These are phyloP conservation scores for Tricharina praecox DNA, from an alignment of 495 filamentous ascomycete genomes.

Conservation along the genomic window DNA sequence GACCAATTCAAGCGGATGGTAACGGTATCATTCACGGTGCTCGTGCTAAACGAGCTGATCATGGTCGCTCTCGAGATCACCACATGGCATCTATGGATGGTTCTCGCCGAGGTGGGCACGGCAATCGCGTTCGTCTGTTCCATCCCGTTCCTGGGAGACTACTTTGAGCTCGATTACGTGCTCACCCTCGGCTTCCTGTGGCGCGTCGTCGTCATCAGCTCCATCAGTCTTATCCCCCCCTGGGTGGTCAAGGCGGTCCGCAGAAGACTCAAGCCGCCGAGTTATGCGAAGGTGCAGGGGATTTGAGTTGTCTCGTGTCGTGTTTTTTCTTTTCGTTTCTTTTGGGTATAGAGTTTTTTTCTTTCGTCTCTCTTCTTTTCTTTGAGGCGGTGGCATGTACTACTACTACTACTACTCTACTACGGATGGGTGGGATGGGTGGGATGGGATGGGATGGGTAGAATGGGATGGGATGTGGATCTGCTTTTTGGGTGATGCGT, in stretches of 20 bases:
- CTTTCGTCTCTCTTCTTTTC: too few species aligned
- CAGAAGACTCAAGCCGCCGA: constrained; percentile 75
- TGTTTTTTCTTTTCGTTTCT: too few species aligned
- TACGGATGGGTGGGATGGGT: too few species aligned
- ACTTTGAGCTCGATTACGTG: constrained; percentile 77
- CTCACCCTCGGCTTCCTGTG: constrained; percentile 69
- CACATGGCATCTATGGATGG: constrained; percentile 95
- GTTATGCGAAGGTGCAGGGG: constrained; percentile 83
- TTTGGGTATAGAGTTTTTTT: too few species aligned
- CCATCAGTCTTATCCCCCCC: constrained; percentile 68
- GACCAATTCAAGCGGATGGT: constrained; percentile 55
- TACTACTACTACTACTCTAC: too few species aligned
- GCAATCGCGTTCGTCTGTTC: constrained; percentile 59
- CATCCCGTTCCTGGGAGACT: constrained; percentile 71
- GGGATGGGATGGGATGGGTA: too few species aligned
- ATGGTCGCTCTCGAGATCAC: constrained; percentile 96
- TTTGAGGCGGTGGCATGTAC: too few species aligned
- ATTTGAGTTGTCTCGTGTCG: too few species aligned
- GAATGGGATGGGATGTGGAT: too few species aligned
- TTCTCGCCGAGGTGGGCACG: constrained; percentile 65
- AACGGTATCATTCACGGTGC: constrained; percentile 74
- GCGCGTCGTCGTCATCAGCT: constrained; percentile 63
- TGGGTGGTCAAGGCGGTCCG: constrained; percentile 69
- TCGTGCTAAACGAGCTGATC: constrained; percentile 84
- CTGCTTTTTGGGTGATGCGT: too few species aligned